Percentiles rank a stretch among this genome's conserved stretches.
phyloP scores from a whole-genome alignment of 345 rosid species.

The Salix brachista region DNA sequence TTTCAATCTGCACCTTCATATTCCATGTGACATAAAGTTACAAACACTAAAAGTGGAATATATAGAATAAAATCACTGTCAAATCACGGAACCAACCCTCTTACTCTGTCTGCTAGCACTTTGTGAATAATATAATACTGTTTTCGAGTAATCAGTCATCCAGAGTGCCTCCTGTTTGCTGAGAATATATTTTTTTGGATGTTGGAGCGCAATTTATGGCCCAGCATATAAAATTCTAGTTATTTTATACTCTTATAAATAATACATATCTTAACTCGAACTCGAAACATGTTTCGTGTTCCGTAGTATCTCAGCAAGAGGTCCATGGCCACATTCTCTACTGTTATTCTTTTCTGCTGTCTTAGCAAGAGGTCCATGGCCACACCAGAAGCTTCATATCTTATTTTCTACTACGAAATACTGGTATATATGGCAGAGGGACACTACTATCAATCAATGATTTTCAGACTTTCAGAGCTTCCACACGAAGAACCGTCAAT shows the following conservation, averaged over 20 bases:
- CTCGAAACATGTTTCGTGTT: too few species aligned
- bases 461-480: neutral
- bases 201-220: too few species aligned
- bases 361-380: slow-evolving; percentile 8
- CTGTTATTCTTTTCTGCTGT: neutral
- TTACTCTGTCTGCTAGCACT: too few species aligned
- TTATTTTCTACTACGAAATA: neutral
- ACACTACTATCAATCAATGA: neutral
- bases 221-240: too few species aligned
- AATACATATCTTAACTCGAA: too few species aligned
- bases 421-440: neutral
- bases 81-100: neutral
- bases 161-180: neutral
- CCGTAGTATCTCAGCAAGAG: too few species aligned
- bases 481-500: neutral
- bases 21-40: neutral
- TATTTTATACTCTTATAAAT: too few species aligned
- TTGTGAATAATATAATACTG: neutral
- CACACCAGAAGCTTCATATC: neutral
- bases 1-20: neutral
- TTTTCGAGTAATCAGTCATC: neutral
- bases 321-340: neutral
- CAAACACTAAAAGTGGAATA: neutral
- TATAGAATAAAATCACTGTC: neutral
- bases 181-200: too few species aligned